Conservation (phyloP, 2,329 filamentous ascomycete genomes). For the Coniella vitis region DNA sequence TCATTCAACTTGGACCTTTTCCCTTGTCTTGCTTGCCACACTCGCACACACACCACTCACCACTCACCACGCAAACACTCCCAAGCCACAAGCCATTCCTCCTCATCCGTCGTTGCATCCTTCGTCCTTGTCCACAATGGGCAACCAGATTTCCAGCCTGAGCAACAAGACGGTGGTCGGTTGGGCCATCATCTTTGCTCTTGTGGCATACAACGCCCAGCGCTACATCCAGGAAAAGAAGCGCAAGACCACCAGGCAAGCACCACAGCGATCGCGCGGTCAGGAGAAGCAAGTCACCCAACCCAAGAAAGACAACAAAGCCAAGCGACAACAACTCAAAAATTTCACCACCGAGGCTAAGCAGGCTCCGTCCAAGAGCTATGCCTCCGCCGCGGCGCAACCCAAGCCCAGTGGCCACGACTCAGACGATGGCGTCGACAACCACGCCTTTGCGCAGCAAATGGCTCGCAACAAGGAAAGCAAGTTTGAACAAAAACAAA, state of each 20-base stretch:
- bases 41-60: neutral
- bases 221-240: constrained; percentile 19
- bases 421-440: constrained; percentile 56
- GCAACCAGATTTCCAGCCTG: constrained; percentile 27
- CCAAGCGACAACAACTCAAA: constrained; percentile 35
- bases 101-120: neutral
- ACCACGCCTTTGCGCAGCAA: constrained; percentile 70
- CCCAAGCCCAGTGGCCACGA: constrained; percentile 32
- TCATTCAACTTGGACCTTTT: neutral
- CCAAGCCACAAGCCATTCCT: neutral
- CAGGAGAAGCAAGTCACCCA: constrained; percentile 27
- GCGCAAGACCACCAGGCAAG: constrained; percentile 20
- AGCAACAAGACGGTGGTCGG: constrained; percentile 21
- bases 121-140: constrained; percentile 24
- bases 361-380: constrained; percentile 30
- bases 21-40: neutral
- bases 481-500: constrained; percentile 59
- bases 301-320: constrained; percentile 30
- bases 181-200: constrained; percentile 25
- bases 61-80: neutral
- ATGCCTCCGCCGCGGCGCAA: constrained; percentile 9
- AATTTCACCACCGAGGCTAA: constrained; percentile 28
- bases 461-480: constrained; percentile 63
- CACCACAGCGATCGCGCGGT: constrained; percentile 21
- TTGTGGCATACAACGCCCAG: constrained; percentile 20